These are phyloP conservation scores for Pugionium cornutum DNA, from an alignment of 345 rosid species.

Conservation along the genomic window DNA sequence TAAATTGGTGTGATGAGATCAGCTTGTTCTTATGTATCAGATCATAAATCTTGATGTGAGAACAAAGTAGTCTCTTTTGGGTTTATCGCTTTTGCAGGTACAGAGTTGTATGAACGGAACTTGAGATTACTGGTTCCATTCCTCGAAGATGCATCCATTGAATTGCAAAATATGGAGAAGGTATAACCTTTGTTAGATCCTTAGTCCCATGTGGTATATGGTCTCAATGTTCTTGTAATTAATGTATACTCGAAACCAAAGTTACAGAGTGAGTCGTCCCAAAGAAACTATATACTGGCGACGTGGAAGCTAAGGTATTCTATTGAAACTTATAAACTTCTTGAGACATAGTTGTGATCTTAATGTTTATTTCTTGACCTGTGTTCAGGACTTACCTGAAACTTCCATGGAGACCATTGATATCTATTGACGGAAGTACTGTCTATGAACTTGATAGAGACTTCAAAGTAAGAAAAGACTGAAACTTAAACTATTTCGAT, in stretches of 20 bases:
- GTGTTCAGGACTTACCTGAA: slow-evolving; percentile 74
- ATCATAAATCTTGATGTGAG: slow-evolving; percentile 20
- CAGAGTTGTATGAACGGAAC: slow-evolving; percentile 72
- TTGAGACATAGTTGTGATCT: neutral
- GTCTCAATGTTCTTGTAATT: slow-evolving; percentile 18
- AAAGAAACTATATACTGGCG: slow-evolving; percentile 50
- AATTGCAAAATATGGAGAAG: slow-evolving; percentile 61
- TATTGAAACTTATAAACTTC: neutral
- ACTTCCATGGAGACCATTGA: slow-evolving; percentile 81
- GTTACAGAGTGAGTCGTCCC: slow-evolving; percentile 37
- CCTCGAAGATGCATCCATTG: slow-evolving; percentile 73
- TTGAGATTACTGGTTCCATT: slow-evolving; percentile 83
- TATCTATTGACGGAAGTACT: slow-evolving; percentile 64
- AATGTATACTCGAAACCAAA: neutral
- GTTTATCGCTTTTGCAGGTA: slow-evolving; percentile 51
- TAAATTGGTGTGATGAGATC: slow-evolving; percentile 18
- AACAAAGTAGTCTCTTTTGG: slow-evolving; percentile 12
- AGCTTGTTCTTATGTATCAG: slow-evolving; percentile 16
- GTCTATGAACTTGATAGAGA: slow-evolving; percentile 54
- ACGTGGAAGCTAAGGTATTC: slow-evolving; percentile 79
- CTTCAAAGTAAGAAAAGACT: slow-evolving; percentile 49
- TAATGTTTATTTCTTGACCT: slow-evolving; percentile 6
- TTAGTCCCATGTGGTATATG: slow-evolving; percentile 10
- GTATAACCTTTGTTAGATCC: slow-evolving; percentile 38
- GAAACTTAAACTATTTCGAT: neutral